Conservation (phyloP, 306 rosid species). For the Cajanus cajan region DNA sequence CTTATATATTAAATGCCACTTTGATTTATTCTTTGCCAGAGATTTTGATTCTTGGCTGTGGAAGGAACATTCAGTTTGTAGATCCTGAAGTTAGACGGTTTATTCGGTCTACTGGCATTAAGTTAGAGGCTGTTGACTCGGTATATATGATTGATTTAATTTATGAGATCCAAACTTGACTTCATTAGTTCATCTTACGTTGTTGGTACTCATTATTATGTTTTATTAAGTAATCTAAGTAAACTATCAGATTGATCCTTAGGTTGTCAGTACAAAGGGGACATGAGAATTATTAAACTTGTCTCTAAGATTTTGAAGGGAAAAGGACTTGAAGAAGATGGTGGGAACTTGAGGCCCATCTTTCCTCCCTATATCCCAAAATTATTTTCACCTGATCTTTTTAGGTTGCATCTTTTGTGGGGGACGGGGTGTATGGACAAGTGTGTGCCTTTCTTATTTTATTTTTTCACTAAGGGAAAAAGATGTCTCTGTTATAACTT, state of each 20-base stretch:
- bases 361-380: neutral
- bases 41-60: conserved; percentile 88
- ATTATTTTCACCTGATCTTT: neutral
- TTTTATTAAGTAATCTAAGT: conserved; percentile 23
- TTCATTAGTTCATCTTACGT: conserved; percentile 2
- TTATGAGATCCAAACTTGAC: neutral
- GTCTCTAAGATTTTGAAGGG: neutral
- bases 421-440: neutral
- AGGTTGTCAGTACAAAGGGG: neutral
- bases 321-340: neutral
- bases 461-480: too few relatives aligned
- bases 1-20: conserved; percentile 21
- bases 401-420: neutral
- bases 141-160: conserved; percentile 42
- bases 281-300: neutral
- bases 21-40: conserved; percentile 47
- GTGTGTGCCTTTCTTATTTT: neutral
- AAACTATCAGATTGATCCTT: neutral
- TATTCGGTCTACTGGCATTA: conserved; percentile 78
- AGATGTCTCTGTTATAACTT: too few relatives aligned
- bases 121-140: conserved; percentile 81
- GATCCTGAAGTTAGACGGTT: conserved; percentile 67
- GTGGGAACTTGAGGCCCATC: neutral
- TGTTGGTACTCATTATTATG: neutral
- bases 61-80: conserved; percentile 66